These are phyloP conservation scores for Hortaea werneckii DNA, from an alignment of 2,329 filamentous ascomycete genomes.

Conservation along the genomic window DNA sequence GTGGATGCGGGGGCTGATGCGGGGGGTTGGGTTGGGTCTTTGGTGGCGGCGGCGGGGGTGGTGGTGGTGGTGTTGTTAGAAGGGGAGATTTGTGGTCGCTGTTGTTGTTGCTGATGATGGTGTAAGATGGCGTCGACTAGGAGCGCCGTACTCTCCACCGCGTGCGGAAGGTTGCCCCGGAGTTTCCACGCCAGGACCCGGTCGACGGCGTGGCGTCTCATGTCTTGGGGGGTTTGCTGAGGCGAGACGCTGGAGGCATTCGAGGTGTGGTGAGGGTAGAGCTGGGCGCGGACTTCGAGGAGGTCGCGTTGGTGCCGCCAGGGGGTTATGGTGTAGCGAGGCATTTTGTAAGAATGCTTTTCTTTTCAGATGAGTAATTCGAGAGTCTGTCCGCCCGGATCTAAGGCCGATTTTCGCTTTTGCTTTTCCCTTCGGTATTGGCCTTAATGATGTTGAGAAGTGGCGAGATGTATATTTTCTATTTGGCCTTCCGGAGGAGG, in stretches of 20 bases:
- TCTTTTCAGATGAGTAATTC: no score
- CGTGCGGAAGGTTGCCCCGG: conserved; percentile 63
- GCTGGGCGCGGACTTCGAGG: conserved; percentile 51
- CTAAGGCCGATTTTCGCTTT: no score
- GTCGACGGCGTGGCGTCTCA: conserved; percentile 28
- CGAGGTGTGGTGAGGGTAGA: conserved; percentile 42
- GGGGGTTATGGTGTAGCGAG: conserved; percentile 62
- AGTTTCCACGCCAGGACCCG: conserved; percentile 50
- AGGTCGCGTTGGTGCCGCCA: conserved; percentile 61
- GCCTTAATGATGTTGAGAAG: no score
- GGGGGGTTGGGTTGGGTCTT: not conserved
- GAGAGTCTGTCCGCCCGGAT: no score
- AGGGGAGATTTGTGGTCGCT: no score
- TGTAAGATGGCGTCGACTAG: conserved; percentile 59
- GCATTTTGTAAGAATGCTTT: conserved; percentile 44
- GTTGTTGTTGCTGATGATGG: conserved; percentile 43
- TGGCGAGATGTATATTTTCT: no score
- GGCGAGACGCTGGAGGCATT: conserved; percentile 16
- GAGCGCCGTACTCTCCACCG: conserved; percentile 68
- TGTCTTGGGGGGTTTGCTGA: conserved; percentile 8
- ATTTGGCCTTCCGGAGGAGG: no score
- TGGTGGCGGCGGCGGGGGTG: conserved; percentile 29
- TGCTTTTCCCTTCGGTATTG: no score
- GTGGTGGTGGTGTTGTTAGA: no score
- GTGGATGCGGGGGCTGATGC: conserved; percentile 8